Conservation (phyloP, 352 stramenopile genomes). For the Phytophthora nicotianae region DNA sequence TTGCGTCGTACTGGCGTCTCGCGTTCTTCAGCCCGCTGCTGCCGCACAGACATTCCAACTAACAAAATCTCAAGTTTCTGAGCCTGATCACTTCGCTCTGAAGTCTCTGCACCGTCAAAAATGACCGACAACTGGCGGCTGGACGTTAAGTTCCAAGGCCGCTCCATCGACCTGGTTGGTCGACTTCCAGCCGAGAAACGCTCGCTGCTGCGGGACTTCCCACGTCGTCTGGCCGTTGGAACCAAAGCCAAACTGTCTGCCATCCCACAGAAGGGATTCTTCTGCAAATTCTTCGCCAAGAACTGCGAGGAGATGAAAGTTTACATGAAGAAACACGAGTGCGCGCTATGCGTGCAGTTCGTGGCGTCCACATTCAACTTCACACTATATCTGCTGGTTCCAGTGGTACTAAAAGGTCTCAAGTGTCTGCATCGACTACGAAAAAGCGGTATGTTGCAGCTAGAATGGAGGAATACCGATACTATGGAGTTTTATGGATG, state of each 20-base stretch:
- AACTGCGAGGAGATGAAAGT: slow-evolving; percentile 85
- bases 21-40: slow-evolving; percentile 5
- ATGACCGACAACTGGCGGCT: slow-evolving; percentile 85
- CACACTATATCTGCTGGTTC: slow-evolving; percentile 83
- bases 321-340: slow-evolving; percentile 90
- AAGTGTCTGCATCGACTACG: slow-evolving; percentile 83
- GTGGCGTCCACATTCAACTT: slow-evolving; percentile 83
- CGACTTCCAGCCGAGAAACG: slow-evolving; percentile 84
- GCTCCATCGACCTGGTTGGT: slow-evolving; percentile 70
- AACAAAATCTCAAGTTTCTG: background rate
- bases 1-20: slow-evolving; percentile 2
- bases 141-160: slow-evolving; percentile 86
- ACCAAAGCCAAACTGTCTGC: slow-evolving; percentile 81
- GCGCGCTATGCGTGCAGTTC: slow-evolving; percentile 84
- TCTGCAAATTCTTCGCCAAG: slow-evolving; percentile 90
- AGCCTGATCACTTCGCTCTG: background rate
- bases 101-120: background rate
- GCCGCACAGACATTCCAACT: background rate
- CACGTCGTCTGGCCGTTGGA: slow-evolving; percentile 69
- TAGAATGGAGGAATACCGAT: background rate
- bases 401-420: slow-evolving; percentile 62
- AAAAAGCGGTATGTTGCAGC: slow-evolving; percentile 62
- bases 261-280: slow-evolving; percentile 87
- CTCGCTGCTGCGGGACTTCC: slow-evolving; percentile 76
- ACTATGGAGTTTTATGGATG: background rate